phyloP scores from a whole-genome alignment of 345 rosid species.

The Salix koriyanagi region DNA sequence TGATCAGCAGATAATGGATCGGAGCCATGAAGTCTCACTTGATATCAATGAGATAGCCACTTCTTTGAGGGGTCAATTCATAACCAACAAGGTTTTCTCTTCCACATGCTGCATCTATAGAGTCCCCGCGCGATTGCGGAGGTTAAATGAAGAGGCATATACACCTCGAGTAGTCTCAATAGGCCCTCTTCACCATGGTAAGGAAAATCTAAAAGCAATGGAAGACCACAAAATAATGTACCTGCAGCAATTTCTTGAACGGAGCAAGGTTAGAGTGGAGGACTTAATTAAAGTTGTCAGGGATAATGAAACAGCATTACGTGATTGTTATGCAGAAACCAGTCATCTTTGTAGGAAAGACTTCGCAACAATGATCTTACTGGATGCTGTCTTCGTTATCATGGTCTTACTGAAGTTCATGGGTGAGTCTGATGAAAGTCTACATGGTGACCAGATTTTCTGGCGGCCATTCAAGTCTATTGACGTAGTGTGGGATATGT shows the following conservation, averaged over 20 bases:
- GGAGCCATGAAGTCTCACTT: not conserved
- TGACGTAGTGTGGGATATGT: no score
- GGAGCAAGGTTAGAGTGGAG: not conserved
- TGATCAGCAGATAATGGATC: no score
- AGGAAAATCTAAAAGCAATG: not conserved
- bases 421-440: rapidly evolving
- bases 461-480: no score
- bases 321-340: constrained; percentile 1
- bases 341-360: not conserved
- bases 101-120: constrained; percentile 10
- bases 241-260: not conserved
- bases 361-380: not conserved
- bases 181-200: not conserved
- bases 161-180: not conserved
- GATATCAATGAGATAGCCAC: not conserved
- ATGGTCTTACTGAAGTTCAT: not conserved
- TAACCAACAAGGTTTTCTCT: not conserved
- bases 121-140: not conserved
- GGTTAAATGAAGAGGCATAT: not conserved
- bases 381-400: constrained; percentile 11
- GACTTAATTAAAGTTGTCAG: not conserved
- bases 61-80: not conserved
- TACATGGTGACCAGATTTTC: no score
- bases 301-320: not conserved
- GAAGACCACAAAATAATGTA: constrained; percentile 13